These are phyloP conservation scores for Huntiella omanensis DNA, from an alignment of 2,329 filamentous ascomycete genomes.

Conservation along the genomic window DNA sequence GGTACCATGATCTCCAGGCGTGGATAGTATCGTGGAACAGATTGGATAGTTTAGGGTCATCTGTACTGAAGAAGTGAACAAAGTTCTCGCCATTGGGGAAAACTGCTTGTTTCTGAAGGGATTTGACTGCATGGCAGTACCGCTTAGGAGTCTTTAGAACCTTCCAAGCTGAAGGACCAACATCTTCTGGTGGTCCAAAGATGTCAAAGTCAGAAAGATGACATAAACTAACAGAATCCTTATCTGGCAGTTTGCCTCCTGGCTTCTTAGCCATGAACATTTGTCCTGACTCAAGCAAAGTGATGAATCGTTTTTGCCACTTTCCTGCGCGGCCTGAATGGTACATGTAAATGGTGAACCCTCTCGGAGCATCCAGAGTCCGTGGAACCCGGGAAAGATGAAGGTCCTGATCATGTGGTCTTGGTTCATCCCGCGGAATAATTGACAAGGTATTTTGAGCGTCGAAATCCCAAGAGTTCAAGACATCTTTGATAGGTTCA, in stretches of 20 bases:
- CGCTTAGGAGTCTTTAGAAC: constrained; percentile 69
- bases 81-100: constrained; percentile 72
- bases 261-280: constrained; percentile 50
- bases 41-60: constrained; percentile 47
- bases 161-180: constrained; percentile 25
- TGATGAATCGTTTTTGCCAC: constrained; percentile 75
- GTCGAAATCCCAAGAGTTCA: constrained; percentile 86
- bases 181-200: constrained; percentile 46
- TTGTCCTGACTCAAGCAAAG: constrained; percentile 56
- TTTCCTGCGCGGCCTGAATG: constrained; percentile 67
- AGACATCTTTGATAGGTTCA: constrained; percentile 66
- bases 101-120: constrained; percentile 70
- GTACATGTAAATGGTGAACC: constrained; percentile 53
- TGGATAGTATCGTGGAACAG: constrained; percentile 56
- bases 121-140: constrained; percentile 75
- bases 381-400: constrained; percentile 44
- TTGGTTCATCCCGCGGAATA: constrained; percentile 39
- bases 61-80: constrained; percentile 78
- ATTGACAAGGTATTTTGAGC: constrained; percentile 50
- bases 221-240: constrained; percentile 53
- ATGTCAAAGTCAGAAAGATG: constrained; percentile 87
- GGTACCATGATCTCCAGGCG: constrained; percentile 78
- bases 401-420: constrained; percentile 40
- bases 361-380: constrained; percentile 38
- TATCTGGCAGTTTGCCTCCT: constrained; percentile 37